Evolutionary conservation across 129 eudicot species (phyloP), one percentile per base, ranked within the genome.

Genomic region (Gnaphalium uliginosum): DNA sequence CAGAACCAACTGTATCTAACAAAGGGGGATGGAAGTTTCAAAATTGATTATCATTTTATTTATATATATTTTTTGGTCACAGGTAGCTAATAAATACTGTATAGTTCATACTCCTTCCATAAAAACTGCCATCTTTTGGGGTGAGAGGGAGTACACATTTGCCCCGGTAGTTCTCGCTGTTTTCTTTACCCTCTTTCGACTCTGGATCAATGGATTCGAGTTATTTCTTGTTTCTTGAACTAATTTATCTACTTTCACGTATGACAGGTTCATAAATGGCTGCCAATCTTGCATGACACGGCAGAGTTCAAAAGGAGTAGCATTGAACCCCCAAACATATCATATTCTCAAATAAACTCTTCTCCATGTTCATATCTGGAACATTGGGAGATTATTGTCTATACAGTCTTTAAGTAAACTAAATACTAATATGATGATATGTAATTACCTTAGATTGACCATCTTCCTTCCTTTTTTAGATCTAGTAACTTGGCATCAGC

Each of bases 221-320:
- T 77, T 68, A 57, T 56, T 76, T 76, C 8, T 22, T 21, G 53
- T 14, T 8, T 32, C 14, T 53, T 41, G n/a, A 76, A 17, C 48
- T 77, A 57, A 68, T 68, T 54, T 23, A 25, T 66, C 66, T 17
- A 56, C 39, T 51, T 77, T 60, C 4, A 27, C 70, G 6, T 70
- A 60, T 61, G 64, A 21, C 71, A 78, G 77, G 77, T 70, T 78
- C 77, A 48, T 78, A 63, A 78, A 76, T 69, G 22, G 54, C n/a
- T 69, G 76, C 11, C 51, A 39, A 32, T 68, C 30, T 66, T 65
- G 73, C 39, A 67, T 76, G 60, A 76, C 22, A 35, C 54, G 80
- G 29, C 19, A n/a, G 75, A 39, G 68, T 68, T 68, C 35, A 62
- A 63, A 58, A 29, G n/a, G n/a, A 71, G 72, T 70, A 70, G 67